These are phyloP conservation scores for Solanum verrucosum DNA, from an alignment of 257 asterid species.

Conservation along the genomic window DNA sequence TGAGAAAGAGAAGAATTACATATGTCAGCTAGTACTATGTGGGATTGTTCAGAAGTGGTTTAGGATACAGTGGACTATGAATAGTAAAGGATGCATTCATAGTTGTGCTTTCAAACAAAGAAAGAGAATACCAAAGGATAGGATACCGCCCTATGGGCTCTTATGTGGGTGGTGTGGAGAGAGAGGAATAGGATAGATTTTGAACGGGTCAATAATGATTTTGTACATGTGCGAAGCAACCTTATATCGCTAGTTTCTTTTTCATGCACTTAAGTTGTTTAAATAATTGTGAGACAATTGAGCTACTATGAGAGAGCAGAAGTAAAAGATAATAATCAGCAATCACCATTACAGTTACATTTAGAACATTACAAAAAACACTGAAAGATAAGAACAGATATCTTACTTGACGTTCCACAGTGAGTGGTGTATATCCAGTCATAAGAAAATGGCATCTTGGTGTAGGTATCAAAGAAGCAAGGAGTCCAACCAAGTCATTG, in stretches of 20 bases:
- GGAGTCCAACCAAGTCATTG: constrained; percentile 98
- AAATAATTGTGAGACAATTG: not conserved
- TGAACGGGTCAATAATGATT: not conserved
- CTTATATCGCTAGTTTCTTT: not conserved
- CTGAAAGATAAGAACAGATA: constrained; percentile 1
- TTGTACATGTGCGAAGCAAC: not conserved
- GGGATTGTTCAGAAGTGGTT: not conserved
- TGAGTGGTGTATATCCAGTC: constrained; percentile 99
- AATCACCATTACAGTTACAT: not conserved
- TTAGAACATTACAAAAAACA: not conserved
- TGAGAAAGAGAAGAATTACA: not conserved
- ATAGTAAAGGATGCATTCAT: not conserved
- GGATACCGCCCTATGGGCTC: not conserved
- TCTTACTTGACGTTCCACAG: constrained; percentile 95
- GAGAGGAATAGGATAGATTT: not conserved
- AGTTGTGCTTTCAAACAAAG: not conserved
- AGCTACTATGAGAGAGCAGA: not conserved
- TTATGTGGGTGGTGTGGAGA: not conserved
- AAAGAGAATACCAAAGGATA: not conserved
- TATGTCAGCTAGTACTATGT: not conserved
- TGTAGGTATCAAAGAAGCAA: constrained; percentile 96
- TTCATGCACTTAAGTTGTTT: not conserved
- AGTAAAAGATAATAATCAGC: not conserved
- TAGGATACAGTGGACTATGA: not conserved
- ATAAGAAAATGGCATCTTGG: constrained; percentile 98